These are phyloP conservation scores for Iberis pinnata DNA, from an alignment of 345 rosid genomes.

Conservation along the genomic window DNA sequence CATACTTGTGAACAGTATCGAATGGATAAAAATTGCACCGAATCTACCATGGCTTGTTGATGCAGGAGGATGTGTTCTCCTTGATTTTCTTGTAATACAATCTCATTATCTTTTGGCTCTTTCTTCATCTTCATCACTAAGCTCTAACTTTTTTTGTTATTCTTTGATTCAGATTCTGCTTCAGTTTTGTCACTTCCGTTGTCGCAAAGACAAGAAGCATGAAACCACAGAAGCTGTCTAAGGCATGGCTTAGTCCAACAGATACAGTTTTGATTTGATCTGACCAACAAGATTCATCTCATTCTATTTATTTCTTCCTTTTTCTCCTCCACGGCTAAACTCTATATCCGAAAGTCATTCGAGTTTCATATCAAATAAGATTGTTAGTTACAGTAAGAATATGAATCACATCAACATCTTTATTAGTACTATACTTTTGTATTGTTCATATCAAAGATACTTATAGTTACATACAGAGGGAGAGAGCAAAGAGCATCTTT, in stretches of 20 bases:
- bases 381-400: background rate
- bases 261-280: background rate
- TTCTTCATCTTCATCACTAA: background rate
- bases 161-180: slow-evolving; percentile 50
- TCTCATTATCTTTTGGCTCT: background rate
- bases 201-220: slow-evolving; percentile 19
- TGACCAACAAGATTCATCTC: too few relatives aligned
- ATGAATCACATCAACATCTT: background rate
- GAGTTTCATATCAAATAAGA: background rate
- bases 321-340: background rate
- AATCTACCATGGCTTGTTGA: slow-evolving; percentile 89
- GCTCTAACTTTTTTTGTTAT: slow-evolving; percentile 15
- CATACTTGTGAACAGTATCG: slow-evolving; percentile 55
- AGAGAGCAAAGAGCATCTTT: slow-evolving; percentile 2
- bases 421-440: slow-evolving; percentile 6
- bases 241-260: slow-evolving; percentile 8
- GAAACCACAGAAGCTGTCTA: slow-evolving; percentile 21
- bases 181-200: slow-evolving; percentile 58
- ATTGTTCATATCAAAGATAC: too few relatives aligned
- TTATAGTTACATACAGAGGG: background rate
- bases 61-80: slow-evolving; percentile 80
- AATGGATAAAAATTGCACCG: slow-evolving; percentile 58
- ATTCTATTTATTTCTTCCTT: too few relatives aligned
- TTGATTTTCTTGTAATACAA: slow-evolving; percentile 40
- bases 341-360: too few relatives aligned